phyloP scores from a whole-genome alignment of 768 basidiomycete genomes.

The Russula griseocarnosa region DNA sequence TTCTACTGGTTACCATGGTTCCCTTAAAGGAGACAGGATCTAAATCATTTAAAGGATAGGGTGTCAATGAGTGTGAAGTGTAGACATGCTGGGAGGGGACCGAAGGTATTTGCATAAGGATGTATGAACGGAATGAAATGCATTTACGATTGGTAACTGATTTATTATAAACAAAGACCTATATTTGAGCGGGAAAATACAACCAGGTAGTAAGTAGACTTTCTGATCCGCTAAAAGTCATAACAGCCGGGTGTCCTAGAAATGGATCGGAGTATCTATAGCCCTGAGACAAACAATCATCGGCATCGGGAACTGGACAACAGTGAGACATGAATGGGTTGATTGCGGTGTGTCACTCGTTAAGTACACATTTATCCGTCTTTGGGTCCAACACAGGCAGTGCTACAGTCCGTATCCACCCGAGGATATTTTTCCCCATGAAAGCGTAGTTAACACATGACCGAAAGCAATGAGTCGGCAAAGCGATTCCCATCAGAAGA shows the following conservation, averaged over 20 bases:
- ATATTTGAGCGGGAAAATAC: background rate
- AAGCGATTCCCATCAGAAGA: conserved; percentile 1
- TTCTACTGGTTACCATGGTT: conserved; percentile 19
- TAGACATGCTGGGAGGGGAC: background rate
- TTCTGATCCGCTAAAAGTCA: background rate
- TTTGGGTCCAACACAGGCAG: conserved; percentile 1
- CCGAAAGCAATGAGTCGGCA: background rate
- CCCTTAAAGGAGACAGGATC: conserved; percentile 1
- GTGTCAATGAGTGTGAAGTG: conserved; percentile 1
- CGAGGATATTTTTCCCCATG: background rate
- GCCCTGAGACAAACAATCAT: conserved; percentile 1
- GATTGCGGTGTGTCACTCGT: background rate
- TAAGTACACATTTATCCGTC: conserved; percentile 7
- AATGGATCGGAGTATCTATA: background rate
- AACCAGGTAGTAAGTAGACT: background rate
- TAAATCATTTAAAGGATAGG: background rate
- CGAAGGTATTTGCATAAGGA: background rate
- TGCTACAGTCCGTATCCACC: background rate
- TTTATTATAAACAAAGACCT: background rate
- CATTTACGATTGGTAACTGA: background rate
- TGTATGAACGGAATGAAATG: background rate
- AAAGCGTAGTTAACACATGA: background rate
- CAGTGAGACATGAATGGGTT: background rate
- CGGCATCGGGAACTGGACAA: background rate
- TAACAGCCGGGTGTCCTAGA: background rate